A percentile compares a stretch with the other conserved stretches of the same genome.
Conservation (phyloP, 1,139 yeast genomes). For the Saccharomyces hybrid region DNA sequence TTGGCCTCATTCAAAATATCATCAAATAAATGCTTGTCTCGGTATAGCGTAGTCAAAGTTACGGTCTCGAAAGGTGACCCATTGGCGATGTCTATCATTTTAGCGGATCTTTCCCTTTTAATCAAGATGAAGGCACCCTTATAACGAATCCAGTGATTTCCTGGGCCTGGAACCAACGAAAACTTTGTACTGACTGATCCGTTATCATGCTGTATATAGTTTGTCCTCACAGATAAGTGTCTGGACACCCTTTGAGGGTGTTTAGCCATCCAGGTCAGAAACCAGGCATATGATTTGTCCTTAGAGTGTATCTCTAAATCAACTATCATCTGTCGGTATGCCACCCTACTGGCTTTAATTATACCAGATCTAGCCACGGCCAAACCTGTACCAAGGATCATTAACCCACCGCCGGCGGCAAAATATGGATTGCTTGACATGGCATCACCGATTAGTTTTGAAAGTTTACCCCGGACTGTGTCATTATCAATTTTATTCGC, state of each 20-base stretch:
- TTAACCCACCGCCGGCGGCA: slow-evolving; percentile 95
- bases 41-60: slow-evolving; percentile 78
- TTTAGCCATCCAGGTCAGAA: slow-evolving; percentile 92
- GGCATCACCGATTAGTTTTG: slow-evolving; percentile 43
- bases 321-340: slow-evolving; percentile 78
- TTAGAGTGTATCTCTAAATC: slow-evolving; percentile 90
- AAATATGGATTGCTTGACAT: slow-evolving; percentile 79
- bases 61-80: slow-evolving; percentile 97
- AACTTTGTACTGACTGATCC: slow-evolving; percentile 86
- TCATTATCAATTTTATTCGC: slow-evolving; percentile 35
- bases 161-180: slow-evolving; percentile 96
- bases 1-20: slow-evolving; percentile 83
- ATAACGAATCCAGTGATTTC: slow-evolving; percentile 80
- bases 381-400: slow-evolving; percentile 83
- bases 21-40: slow-evolving; percentile 65
- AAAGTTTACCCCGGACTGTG: slow-evolving; percentile 7
- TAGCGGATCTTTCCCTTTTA: slow-evolving; percentile 86
- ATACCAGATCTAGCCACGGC: slow-evolving; percentile 72
- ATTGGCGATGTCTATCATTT: slow-evolving; percentile 77
- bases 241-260: slow-evolving; percentile 67
- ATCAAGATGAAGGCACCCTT: slow-evolving; percentile 85
- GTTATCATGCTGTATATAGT: slow-evolving; percentile 81
- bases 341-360: slow-evolving; percentile 52
- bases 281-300: slow-evolving; percentile 92
- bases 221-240: slow-evolving; percentile 86